Conservation (phyloP, 2,329 filamentous ascomycete genomes). For the Clarireedia paspali region DNA sequence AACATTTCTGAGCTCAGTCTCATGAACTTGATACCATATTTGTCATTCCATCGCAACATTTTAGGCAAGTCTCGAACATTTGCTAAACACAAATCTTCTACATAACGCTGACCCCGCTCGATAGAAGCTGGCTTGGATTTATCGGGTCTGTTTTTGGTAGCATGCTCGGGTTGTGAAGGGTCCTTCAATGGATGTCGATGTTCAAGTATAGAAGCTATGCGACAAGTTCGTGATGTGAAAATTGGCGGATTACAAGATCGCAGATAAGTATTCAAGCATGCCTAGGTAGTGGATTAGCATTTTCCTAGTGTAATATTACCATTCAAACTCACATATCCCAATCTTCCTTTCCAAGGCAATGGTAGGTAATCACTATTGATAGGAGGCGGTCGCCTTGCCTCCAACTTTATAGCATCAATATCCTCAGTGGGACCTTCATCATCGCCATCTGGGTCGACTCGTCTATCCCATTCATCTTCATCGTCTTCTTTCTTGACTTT, state of each 20-base stretch:
- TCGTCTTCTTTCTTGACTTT: constrained; percentile 23
- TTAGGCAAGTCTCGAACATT: constrained; percentile 80
- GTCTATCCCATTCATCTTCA: constrained; percentile 24
- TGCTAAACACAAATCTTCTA: constrained; percentile 69
- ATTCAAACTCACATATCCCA: constrained; percentile 66
- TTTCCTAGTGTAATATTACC: neutral
- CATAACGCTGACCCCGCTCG: constrained; percentile 60
- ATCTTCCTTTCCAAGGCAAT: constrained; percentile 79
- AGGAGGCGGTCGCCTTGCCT: constrained; percentile 48
- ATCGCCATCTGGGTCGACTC: constrained; percentile 25
- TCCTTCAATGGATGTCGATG: constrained; percentile 76
- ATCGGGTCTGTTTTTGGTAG: constrained; percentile 81
- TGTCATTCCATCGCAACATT: constrained; percentile 87
- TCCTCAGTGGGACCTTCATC: constrained; percentile 22
- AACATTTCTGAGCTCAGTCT: constrained; percentile 94
- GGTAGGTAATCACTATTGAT: constrained; percentile 80
- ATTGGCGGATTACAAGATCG: constrained; percentile 74
- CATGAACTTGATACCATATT: constrained; percentile 87
- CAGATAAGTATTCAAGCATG: constrained; percentile 88
- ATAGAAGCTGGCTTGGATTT: constrained; percentile 59
- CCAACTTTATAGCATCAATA: constrained; percentile 23
- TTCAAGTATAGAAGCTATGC: constrained; percentile 83
- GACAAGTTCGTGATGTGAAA: constrained; percentile 85
- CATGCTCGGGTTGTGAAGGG: constrained; percentile 66
- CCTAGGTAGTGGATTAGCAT: constrained; percentile 37